These are phyloP conservation scores for Brasenia schreberi DNA, from an alignment of 164 flowering plant species.

Conservation along the genomic window DNA sequence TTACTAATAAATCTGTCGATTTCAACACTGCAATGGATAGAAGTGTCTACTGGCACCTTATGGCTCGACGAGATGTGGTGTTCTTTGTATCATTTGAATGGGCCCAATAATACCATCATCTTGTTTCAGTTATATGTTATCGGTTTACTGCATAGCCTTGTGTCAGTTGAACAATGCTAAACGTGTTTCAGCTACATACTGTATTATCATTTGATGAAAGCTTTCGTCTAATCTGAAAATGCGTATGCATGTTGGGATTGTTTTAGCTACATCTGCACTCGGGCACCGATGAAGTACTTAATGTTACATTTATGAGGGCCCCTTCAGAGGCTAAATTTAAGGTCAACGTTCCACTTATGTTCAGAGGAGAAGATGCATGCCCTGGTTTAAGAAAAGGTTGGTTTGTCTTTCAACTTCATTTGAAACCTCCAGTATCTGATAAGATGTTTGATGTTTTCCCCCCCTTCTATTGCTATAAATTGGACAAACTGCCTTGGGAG, in stretches of 20 bases:
- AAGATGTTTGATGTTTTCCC: background rate
- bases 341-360: slow-evolving; percentile 86
- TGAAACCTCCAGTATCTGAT: background rate
- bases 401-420: background rate
- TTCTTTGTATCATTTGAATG: too few species aligned
- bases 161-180: too few species aligned
- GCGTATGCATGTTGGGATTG: background rate
- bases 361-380: slow-evolving; percentile 79
- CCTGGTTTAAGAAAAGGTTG: slow-evolving; percentile 91
- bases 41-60: too few species aligned
- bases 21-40: too few species aligned
- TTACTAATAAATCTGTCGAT: too few species aligned
- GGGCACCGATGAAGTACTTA: slow-evolving; percentile 59
- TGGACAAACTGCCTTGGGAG: background rate
- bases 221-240: background rate
- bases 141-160: too few species aligned
- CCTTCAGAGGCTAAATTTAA: slow-evolving; percentile 75
- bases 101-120: too few species aligned
- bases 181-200: too few species aligned
- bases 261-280: slow-evolving; percentile 70
- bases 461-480: too few species aligned
- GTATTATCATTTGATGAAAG: too few species aligned
- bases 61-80: too few species aligned
- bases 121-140: too few species aligned
- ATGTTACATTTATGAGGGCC: slow-evolving; percentile 91